Percentiles rank a stretch among this genome's conserved stretches.
Evolutionary conservation across 2,329 filamentous ascomycete species (phyloP).

Genomic region (Trichoderma afroharzianum): DNA sequence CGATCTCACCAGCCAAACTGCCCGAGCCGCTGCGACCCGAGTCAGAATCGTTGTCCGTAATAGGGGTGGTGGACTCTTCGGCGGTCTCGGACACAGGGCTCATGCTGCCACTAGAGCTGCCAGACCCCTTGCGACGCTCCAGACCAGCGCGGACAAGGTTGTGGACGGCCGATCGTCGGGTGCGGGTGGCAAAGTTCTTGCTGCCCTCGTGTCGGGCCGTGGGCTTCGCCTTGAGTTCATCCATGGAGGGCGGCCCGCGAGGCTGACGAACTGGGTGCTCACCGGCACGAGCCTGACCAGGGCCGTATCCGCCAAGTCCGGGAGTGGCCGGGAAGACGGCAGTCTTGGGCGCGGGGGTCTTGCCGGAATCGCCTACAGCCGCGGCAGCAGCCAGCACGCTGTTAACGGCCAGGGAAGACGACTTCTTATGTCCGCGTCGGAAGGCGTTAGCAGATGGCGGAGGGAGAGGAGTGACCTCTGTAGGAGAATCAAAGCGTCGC

Average conservation of each 20-base stretch:
- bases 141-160: conserved; percentile 88
- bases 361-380: conserved; percentile 44
- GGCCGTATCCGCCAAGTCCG: conserved; percentile 80
- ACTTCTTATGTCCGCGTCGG: conserved; percentile 91
- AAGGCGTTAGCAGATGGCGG: conserved; percentile 88
- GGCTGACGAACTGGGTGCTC: conserved; percentile 94
- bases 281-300: conserved; percentile 86
- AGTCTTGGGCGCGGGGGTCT: conserved; percentile 70
- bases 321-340: conserved; percentile 77
- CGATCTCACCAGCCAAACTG: conserved; percentile 72
- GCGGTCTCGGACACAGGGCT: conserved; percentile 83
- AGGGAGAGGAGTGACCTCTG: conserved; percentile 67
- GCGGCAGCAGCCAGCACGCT: conserved; percentile 43
- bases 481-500: conserved; percentile 65
- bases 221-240: conserved; percentile 85
- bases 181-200: conserved; percentile 94
- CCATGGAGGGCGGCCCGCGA: conserved; percentile 83
- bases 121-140: conserved; percentile 75
- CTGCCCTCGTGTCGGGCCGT: conserved; percentile 92
- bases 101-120: conserved; percentile 70
- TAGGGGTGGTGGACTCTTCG: conserved; percentile 62
- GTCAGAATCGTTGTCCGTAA: conserved; percentile 72
- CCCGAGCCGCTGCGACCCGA: conserved; percentile 70
- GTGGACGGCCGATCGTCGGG: conserved; percentile 85
- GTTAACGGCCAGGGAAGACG: conserved; percentile 67